Percentiles rank a stretch among this genome's conserved stretches.
These are phyloP conservation scores for Colletotrichum sp. DNA, from an alignment of 2,329 filamentous ascomycete genomes.

Conservation along the genomic window DNA sequence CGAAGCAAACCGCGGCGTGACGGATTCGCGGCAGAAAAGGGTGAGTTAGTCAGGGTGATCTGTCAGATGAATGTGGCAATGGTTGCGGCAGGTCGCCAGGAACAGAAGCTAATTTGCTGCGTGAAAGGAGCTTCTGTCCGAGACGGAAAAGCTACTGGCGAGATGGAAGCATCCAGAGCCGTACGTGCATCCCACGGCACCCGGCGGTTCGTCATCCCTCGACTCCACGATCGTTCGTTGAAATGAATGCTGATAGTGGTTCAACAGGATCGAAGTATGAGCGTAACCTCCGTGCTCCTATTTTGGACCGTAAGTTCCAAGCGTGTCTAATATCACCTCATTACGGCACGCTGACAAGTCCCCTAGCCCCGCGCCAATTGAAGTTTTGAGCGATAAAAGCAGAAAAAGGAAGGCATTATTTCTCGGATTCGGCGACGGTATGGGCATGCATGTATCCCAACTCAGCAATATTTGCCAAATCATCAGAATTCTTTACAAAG, in stretches of 20 bases:
- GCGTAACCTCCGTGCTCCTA: slow-evolving; percentile 83
- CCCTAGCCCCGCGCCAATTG: slow-evolving; percentile 54
- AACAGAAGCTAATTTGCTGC: slow-evolving; percentile 14
- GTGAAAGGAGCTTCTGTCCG: slow-evolving; percentile 76
- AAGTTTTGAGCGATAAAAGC: slow-evolving; percentile 42
- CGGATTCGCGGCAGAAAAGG: slow-evolving; percentile 84
- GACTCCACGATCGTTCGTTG: neutral
- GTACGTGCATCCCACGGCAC: slow-evolving; percentile 86
- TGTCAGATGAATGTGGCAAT: neutral
- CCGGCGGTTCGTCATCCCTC: slow-evolving; percentile 72
- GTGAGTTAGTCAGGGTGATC: slow-evolving; percentile 52
- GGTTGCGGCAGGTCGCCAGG: neutral
- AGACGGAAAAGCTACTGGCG: slow-evolving; percentile 87
- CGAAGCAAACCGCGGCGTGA: slow-evolving; percentile 87
- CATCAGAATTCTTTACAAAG: neutral
- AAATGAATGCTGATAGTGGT: neutral
- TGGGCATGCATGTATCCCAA: neutral
- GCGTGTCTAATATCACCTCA: neutral
- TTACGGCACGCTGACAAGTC: slow-evolving; percentile 5
- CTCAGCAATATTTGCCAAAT: neutral
- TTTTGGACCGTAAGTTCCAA: slow-evolving; percentile 76
- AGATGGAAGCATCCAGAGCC: slow-evolving; percentile 99
- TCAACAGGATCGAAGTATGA: slow-evolving; percentile 89
- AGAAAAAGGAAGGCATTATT: neutral
- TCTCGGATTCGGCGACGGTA: neutral